Percentiles rank a stretch among this genome's conserved stretches.
These are phyloP conservation scores for Penicillium goetzii DNA, from an alignment of 495 filamentous ascomycete species.

Conservation along the genomic window DNA sequence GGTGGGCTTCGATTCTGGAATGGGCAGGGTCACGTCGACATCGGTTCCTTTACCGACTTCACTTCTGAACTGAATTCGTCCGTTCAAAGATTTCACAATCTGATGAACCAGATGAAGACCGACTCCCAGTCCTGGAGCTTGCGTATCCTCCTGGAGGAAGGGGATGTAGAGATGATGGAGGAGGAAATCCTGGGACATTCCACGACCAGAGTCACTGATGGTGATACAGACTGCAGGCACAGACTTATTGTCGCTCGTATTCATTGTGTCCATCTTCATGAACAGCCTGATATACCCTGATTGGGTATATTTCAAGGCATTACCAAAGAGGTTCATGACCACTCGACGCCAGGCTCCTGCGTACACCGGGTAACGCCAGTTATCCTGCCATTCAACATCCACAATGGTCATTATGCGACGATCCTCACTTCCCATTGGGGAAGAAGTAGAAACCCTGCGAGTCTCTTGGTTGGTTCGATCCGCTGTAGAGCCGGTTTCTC, in stretches of 20 bases:
- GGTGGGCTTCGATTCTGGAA: conserved; percentile 11
- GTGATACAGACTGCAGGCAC: conserved; percentile 44
- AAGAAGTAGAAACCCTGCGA: not conserved
- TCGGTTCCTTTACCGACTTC: conserved; percentile 60
- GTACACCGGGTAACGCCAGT: conserved; percentile 60
- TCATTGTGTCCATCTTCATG: conserved; percentile 18
- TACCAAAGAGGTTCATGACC: conserved; percentile 74
- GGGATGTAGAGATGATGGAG: conserved; percentile 67
- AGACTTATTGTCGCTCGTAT: conserved; percentile 24
- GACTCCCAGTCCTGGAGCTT: conserved; percentile 69
- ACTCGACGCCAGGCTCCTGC: conserved; percentile 67
- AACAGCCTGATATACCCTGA: conserved; percentile 42
- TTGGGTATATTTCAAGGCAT: conserved; percentile 71
- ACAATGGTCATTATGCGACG: conserved; percentile 48
- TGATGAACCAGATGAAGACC: conserved; percentile 72
- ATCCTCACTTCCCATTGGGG: not conserved
- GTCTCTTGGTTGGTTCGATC: not conserved
- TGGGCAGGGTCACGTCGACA: conserved; percentile 50
- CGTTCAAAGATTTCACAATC: conserved; percentile 62
- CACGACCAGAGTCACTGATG: conserved; percentile 67
- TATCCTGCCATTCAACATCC: conserved; percentile 54
- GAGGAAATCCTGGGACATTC: conserved; percentile 72
- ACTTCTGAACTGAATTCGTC: conserved; percentile 62
- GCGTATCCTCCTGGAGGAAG: conserved; percentile 71
- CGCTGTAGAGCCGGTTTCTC: conserved; percentile 4